Percentiles rank a stretch among this genome's conserved stretches.
Conservation (phyloP, 1,284 basidiomycete species). For the Trametes pubescens region DNA sequence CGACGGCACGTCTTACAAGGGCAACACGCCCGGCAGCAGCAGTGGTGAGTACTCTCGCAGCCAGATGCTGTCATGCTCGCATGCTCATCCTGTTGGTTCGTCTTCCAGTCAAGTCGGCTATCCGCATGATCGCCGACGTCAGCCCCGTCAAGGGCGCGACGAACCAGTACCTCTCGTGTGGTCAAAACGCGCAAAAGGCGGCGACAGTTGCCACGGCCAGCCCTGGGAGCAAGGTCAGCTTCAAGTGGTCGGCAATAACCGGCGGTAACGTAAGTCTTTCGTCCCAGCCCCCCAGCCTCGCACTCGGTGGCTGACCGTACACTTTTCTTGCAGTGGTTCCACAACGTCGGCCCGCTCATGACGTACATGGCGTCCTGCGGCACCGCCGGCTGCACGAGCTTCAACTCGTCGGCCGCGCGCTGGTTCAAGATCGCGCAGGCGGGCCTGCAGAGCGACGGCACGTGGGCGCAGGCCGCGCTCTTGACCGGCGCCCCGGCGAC, state of each 20-base stretch:
- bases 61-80: slow-evolving; percentile 36
- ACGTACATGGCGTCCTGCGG: slow-evolving; percentile 73
- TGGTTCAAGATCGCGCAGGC: slow-evolving; percentile 75
- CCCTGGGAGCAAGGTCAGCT: slow-evolving; percentile 51
- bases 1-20: slow-evolving; percentile 61
- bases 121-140: slow-evolving; percentile 41
- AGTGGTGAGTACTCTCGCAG: slow-evolving; percentile 22
- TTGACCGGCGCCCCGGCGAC: slow-evolving; percentile 47
- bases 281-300: slow-evolving; percentile 26
- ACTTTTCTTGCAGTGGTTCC: slow-evolving; percentile 46
- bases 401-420: slow-evolving; percentile 61
- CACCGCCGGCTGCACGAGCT: slow-evolving; percentile 64
- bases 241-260: slow-evolving; percentile 65
- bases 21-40: slow-evolving; percentile 57
- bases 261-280: slow-evolving; percentile 36
- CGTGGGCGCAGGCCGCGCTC: slow-evolving; percentile 51
- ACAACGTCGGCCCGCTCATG: slow-evolving; percentile 64
- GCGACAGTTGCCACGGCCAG: slow-evolving; percentile 47
- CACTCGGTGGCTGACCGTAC: slow-evolving; percentile 1
- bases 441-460: slow-evolving; percentile 45
- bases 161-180: slow-evolving; percentile 51
- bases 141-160: slow-evolving; percentile 52
- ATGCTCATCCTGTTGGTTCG: slow-evolving; percentile 54
- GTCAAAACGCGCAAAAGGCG: slow-evolving; percentile 49
- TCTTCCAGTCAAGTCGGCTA: slow-evolving; percentile 30